phyloP scores from a whole-genome alignment of 345 rosid genomes.

The Ceriops decandra region DNA sequence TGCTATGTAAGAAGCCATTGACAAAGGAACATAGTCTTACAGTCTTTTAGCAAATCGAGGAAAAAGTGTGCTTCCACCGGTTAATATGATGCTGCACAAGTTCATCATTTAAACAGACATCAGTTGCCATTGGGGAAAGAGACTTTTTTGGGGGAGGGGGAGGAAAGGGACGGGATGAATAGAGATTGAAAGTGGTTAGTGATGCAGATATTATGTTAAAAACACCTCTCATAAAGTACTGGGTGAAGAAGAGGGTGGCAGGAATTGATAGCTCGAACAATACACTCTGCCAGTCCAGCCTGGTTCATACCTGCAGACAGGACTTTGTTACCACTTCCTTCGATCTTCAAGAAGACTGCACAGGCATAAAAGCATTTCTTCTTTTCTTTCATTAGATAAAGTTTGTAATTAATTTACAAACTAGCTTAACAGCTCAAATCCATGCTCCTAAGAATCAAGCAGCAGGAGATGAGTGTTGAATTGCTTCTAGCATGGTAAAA shows the following conservation, averaged over 20 bases:
- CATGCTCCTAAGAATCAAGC: background rate
- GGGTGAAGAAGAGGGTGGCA: conserved; percentile 86
- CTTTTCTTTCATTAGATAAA: too few species aligned
- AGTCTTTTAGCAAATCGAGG: conserved; percentile 76
- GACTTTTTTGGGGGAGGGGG: background rate
- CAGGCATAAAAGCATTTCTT: too few species aligned
- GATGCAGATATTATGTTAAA: background rate
- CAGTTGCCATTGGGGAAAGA: background rate
- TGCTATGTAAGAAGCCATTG: background rate
- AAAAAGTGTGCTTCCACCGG: conserved; percentile 90
- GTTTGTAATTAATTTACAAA: too few species aligned
- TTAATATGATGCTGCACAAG: conserved; percentile 69
- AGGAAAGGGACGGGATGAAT: background rate
- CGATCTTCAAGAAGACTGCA: too few species aligned
- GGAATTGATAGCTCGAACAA: conserved; percentile 82
- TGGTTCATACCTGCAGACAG: conserved; percentile 72
- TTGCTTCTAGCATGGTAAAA: background rate
- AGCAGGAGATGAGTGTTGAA: background rate
- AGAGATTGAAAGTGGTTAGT: background rate
- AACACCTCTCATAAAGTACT: conserved; percentile 80
- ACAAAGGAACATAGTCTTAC: conserved; percentile 40
- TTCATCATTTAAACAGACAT: conserved; percentile 19
- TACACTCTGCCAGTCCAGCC: conserved; percentile 96
- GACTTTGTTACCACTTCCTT: background rate
- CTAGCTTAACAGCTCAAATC: background rate